phyloP scores from a whole-genome alignment of 2,329 filamentous ascomycete genomes.

The Huntiella moniliformis region DNA sequence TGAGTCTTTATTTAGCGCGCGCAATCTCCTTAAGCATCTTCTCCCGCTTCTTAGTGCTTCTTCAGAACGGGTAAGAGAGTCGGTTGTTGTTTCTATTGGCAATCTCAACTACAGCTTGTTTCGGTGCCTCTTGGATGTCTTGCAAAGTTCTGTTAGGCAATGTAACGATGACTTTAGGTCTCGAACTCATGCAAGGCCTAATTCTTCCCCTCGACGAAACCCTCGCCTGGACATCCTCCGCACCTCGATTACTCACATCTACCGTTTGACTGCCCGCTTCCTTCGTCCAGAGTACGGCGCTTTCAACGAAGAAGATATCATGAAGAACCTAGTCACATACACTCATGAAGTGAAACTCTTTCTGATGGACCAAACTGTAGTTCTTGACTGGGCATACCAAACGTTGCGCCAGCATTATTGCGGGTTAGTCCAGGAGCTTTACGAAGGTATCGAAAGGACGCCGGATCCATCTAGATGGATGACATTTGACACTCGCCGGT shows the following conservation, averaged over 20 bases:
- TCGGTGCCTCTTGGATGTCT: constrained; percentile 69
- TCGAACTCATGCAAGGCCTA: constrained; percentile 68
- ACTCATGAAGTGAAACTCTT: constrained; percentile 87
- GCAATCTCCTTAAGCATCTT: constrained; percentile 76
- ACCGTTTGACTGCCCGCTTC: constrained; percentile 83
- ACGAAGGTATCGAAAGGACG: constrained; percentile 74
- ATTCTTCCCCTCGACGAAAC: constrained; percentile 65
- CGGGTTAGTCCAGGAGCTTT: constrained; percentile 79
- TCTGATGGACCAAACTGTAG: constrained; percentile 82
- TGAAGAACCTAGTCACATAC: constrained; percentile 75
- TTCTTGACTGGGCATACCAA: constrained; percentile 88
- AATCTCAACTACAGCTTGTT: constrained; percentile 94
- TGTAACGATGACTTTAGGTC: constrained; percentile 80
- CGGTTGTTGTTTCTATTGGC: constrained; percentile 78
- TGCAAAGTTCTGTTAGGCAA: constrained; percentile 68
- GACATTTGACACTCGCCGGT: constrained; percentile 90
- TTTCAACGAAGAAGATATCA: constrained; percentile 73
- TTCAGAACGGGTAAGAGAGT: constrained; percentile 66
- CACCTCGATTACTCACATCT: constrained; percentile 90
- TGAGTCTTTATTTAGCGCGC: constrained; percentile 70
- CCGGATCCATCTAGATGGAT: constrained; percentile 83
- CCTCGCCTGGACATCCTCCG: constrained; percentile 70
- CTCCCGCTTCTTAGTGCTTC: constrained; percentile 71
- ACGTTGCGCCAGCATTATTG: constrained; percentile 86
- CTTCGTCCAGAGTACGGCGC: constrained; percentile 53